Evolutionary conservation across 176 grass and related monocot genomes (phyloP).

Genomic region (Aegilops bicornis): DNA sequence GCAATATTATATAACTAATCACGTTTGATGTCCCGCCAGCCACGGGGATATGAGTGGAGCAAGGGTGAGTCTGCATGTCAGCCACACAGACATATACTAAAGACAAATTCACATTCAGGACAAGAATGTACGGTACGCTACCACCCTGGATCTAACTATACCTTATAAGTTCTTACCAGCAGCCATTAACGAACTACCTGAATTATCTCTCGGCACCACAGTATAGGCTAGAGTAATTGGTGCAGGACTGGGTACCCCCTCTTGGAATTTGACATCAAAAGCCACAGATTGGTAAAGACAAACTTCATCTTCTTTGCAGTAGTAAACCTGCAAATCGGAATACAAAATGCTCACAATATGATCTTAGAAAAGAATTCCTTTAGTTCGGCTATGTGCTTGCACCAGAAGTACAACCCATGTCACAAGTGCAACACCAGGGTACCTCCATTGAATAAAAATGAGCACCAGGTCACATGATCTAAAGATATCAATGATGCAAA

Average conservation of each 20-base stretch:
- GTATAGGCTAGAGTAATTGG: constrained; percentile 62
- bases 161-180: constrained; percentile 36
- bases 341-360: constrained; percentile 7
- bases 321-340: constrained; percentile 72
- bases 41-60: neutral
- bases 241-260: constrained; percentile 28
- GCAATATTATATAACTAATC: constrained; percentile 11
- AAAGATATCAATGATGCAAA: neutral
- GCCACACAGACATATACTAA: neutral
- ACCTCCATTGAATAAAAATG: constrained; percentile 12
- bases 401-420: constrained; percentile 14
- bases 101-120: constrained; percentile 23
- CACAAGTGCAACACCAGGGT: constrained; percentile 5
- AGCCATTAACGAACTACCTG: constrained; percentile 45
- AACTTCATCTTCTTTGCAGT: constrained; percentile 93
- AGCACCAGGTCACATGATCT: neutral
- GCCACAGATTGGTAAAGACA: constrained; percentile 83
- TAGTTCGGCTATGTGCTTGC: neutral
- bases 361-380: constrained; percentile 15
- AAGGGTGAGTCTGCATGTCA: constrained; percentile 27
- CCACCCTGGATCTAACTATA: constrained; percentile 19
- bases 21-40: neutral
- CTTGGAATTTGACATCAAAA: constrained; percentile 84
- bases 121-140: constrained; percentile 4
- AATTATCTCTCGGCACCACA: constrained; percentile 60